Base-by-base conservation (phyloP, 257 asterid species). In the Galeopsis tetrahit region DNA sequence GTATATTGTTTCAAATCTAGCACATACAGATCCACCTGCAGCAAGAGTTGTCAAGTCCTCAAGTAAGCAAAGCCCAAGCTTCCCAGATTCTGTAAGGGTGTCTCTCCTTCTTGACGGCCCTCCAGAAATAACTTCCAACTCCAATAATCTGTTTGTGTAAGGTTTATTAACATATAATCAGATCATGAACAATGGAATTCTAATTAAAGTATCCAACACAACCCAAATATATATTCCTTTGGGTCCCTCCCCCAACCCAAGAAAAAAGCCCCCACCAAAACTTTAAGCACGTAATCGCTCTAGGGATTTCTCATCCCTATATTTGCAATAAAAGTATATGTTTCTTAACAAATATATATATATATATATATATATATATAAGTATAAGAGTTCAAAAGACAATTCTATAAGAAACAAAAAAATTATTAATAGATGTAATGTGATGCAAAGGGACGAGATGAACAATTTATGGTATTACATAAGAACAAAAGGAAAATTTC, bases 21-120 rank as follows among this genome's bases (percentile, higher is more conserved):
- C 93, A 94, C 99, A 87, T 94, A 94, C 99, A 85, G 98, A 92
- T 91, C 99, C 99, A 92, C 97, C 97, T 89, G 99, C 99, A 82
- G 99, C 99, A 85, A 94, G 96, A 88, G 97, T 90, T 68, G 96
- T 85, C 85, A 94, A 89, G 85, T 94, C 99, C 87, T 92, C 97
- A 49, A 94, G 96, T 85, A 94, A 91, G 82, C 88, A 86, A 77
- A 91, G 96, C 73, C 97, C 99, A 55, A 91, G 96, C 85, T 85
- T 88, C 80, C 98, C 99, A 79, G 87, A 64, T 78, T 82, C 78
- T 40, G 97, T 83, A 73, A 87, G 86, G 68, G 81, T 73, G 53
- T 74, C 82, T 88, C 98, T 84, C 87, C 71, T 84, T 75, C 72
- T 74, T 66, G 93, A 82, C 15, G 87, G 65, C 75, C 86, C 85